Evolutionary conservation across 441 rosid species (phyloP).

Genomic region (Populus hybrid): DNA sequence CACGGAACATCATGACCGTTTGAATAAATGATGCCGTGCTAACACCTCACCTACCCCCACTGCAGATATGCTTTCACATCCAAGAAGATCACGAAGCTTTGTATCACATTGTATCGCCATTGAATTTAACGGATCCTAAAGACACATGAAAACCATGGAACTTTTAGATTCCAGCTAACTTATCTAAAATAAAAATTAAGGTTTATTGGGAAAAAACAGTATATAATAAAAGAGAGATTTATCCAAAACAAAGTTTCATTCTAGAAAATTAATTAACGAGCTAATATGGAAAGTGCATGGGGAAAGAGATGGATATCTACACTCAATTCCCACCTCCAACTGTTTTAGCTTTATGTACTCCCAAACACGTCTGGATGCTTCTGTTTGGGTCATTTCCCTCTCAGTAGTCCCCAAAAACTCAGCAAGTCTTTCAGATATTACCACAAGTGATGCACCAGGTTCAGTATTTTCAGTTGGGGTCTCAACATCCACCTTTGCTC

Average conservation of each 20-base stretch:
- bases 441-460: constrained; percentile 13
- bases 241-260: background rate
- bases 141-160: constrained; percentile 5
- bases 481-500: constrained; percentile 57
- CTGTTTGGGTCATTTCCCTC: constrained; percentile 28
- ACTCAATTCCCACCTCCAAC: constrained; percentile 26
- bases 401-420: constrained; percentile 25
- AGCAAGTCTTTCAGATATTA: constrained; percentile 30
- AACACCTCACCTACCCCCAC: constrained; percentile 67
- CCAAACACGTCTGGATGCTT: constrained; percentile 27
- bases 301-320: constrained; percentile 9
- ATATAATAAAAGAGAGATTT: background rate
- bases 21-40: constrained; percentile 62
- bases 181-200: background rate
- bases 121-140: constrained; percentile 67
- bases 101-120: constrained; percentile 78
- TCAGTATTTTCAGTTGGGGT: constrained; percentile 38
- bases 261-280: background rate
- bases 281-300: background rate
- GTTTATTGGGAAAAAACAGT: background rate
- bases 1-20: constrained; percentile 44
- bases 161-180: constrained; percentile 5
- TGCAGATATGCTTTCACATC: constrained; percentile 87
- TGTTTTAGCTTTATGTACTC: constrained; percentile 29
- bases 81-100: constrained; percentile 77